Percentiles rank a stretch among this genome's conserved stretches.
Evolutionary conservation across 352 stramenopile genomes (phyloP).

Genomic region (Saprolegnia diclina): DNA sequence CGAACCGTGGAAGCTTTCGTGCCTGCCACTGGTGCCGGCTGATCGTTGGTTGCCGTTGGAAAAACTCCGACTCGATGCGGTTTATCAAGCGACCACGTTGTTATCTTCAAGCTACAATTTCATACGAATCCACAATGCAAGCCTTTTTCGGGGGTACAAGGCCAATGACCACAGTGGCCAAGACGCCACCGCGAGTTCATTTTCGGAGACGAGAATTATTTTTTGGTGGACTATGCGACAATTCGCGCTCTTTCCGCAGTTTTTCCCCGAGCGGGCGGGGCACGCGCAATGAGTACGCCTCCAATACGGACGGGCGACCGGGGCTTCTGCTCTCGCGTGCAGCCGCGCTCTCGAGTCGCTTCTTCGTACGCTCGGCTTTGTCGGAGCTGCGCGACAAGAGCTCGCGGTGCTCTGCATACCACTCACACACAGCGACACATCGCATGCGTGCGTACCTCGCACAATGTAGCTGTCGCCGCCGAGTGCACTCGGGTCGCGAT

Average conservation of each 20-base stretch:
- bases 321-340: neutral
- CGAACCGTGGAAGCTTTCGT: neutral
- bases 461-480: neutral
- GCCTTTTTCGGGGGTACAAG: too few species aligned
- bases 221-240: neutral
- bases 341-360: neutral
- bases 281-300: constrained; percentile 13
- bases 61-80: too few species aligned
- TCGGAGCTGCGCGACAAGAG: neutral
- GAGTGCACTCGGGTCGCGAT: neutral
- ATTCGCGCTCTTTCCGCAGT: neutral
- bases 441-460: neutral
- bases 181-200: neutral
- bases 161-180: too few species aligned
- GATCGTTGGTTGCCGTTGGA: too few species aligned
- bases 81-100: too few species aligned
- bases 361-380: neutral
- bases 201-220: neutral
- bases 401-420: neutral
- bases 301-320: neutral
- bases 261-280: neutral
- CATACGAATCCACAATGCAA: too few species aligned
- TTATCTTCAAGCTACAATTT: too few species aligned
- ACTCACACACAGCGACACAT: neutral
- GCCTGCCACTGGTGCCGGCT: neutral